Base-by-base conservation (phyloP, 2,329 filamentous ascomycete genomes). In the Trichoderma sp. region DNA sequence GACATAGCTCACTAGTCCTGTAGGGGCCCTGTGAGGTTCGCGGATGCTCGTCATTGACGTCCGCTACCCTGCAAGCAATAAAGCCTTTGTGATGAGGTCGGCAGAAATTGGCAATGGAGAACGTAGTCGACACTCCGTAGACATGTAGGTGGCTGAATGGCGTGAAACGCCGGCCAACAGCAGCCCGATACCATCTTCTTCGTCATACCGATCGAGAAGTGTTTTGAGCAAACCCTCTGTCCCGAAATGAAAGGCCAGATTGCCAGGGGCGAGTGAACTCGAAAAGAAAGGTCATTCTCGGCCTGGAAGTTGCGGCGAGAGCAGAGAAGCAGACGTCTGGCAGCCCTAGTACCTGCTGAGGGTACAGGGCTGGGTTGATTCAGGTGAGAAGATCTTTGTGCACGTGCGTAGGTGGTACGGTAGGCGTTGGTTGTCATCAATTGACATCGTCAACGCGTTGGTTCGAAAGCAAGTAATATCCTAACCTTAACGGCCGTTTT, bases 291-390 rank as follows among this genome's bases (percentile, higher is more conserved):
- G 34, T 21, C 6, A 10, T 48, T 48, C 14, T 3, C 15, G 12
- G 21, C 19, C 45, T 60, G 57, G 45, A 39, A 41, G 43, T 26
- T 48, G 58, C 30, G 58, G 45, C 30, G 30, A 61, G 58, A 61
- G 58, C 28, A 61, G 58, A 61, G 44, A 51, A 19, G 7, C 28
- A n/a, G 26, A 60, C 28, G 15, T 26, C 48, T 28, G 26, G 48
- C 10, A n/a, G 10, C 21, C 45, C 45, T 9, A 19, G 43, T 19
- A 7, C 43, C 51, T 41, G 34, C 39, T 43, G 19, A 43, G 7
- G 34, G 34, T 43, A 28, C 24, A 3, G 12, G 7, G 24, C 19
- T 28, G 54, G 24, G 54, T 44, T 44, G 21, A 43, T 28, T 15
- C 39, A 45, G 54, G 39, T 19, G n/a, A 21, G 44, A 24, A 28